Evolutionary conservation across 495 filamentous ascomycete genomes (phyloP).

Genomic region (Amorphotheca resinae): DNA sequence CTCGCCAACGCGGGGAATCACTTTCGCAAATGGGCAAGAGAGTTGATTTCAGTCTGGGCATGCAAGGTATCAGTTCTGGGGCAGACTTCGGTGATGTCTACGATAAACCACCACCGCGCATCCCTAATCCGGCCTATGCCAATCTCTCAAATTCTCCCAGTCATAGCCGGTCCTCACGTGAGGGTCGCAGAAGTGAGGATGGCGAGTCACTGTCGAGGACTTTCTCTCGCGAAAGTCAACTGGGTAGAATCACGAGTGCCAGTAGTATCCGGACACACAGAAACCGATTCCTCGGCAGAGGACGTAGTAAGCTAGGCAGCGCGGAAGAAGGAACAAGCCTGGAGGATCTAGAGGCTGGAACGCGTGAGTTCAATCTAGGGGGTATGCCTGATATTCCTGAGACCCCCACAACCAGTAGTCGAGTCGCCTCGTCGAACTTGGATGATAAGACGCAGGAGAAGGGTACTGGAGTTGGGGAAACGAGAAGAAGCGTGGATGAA

Average conservation of each 20-base stretch:
- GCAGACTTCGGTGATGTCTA: constrained; percentile 61
- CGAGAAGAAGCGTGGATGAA: constrained; percentile 15
- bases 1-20: constrained; percentile 41
- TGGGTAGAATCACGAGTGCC: not conserved
- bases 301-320: constrained; percentile 11
- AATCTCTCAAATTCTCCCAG: not conserved
- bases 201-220: constrained; percentile 8
- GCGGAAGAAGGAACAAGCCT: constrained; percentile 20
- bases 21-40: constrained; percentile 49
- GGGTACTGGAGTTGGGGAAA: not conserved
- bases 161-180: not conserved
- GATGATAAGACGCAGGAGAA: not conserved
- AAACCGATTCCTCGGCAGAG: constrained; percentile 26
- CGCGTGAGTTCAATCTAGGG: constrained; percentile 6
- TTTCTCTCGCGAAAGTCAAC: constrained; percentile 10
- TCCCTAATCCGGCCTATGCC: constrained; percentile 1
- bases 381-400: constrained; percentile 29
- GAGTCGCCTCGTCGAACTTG: not conserved
- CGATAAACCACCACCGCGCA: constrained; percentile 30
- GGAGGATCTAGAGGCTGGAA: constrained; percentile 26
- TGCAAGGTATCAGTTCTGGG: constrained; percentile 43
- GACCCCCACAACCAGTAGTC: constrained; percentile 6
- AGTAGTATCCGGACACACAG: constrained; percentile 18
- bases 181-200: constrained; percentile 1
- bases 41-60: constrained; percentile 67